Percentiles rank a stretch among this genome's conserved stretches.
phyloP scores from a whole-genome alignment of 2,329 filamentous ascomycete species.

The Cytospora mali region DNA sequence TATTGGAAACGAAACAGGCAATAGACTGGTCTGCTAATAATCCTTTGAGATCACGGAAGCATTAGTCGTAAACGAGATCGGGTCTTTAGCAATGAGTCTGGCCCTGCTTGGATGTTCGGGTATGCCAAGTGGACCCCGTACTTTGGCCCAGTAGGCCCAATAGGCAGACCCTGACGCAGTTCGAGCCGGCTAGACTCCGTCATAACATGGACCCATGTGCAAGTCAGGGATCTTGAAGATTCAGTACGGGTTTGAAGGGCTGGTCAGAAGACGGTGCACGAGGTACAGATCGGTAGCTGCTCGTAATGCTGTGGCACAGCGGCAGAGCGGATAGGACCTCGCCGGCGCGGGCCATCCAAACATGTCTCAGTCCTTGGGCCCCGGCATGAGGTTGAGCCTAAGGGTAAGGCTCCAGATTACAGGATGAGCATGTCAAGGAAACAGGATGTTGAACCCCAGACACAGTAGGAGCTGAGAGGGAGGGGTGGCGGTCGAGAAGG shows the following conservation, averaged over 20 bases:
- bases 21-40: slow-evolving; percentile 14
- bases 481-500: neutral
- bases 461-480: neutral
- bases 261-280: neutral
- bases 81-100: neutral
- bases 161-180: neutral
- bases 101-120: neutral
- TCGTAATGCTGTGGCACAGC: slow-evolving; percentile 1
- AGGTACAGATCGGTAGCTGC: neutral
- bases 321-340: neutral
- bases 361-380: neutral
- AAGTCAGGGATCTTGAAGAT: neutral
- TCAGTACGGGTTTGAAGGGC: neutral
- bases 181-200: neutral
- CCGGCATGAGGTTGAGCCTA: neutral
- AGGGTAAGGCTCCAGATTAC: neutral
- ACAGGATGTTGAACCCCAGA: neutral
- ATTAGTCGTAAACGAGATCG: neutral
- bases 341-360: neutral
- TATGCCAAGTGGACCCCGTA: neutral
- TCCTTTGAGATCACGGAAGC: slow-evolving; percentile 21
- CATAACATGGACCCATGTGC: neutral
- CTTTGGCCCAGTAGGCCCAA: neutral
- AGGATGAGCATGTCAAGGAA: neutral
- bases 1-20: slow-evolving; percentile 14